Evolutionary conservation across 2,329 filamentous ascomycete species (phyloP).

Genomic region (Apiospora marii): DNA sequence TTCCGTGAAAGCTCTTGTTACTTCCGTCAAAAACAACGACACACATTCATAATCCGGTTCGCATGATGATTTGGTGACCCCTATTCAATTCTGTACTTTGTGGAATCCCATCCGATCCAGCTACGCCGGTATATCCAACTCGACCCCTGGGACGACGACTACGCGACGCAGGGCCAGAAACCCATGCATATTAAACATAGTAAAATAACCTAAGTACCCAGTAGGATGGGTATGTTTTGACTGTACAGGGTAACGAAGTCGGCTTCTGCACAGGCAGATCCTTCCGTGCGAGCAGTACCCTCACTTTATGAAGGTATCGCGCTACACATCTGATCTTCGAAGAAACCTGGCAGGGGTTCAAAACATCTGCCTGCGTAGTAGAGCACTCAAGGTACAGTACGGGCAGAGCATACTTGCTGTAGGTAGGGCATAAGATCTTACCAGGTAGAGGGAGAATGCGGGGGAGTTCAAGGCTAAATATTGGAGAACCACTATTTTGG

Average conservation of each 20-base stretch:
- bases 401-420: not conserved
- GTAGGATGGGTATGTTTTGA: no score
- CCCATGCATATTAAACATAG: no score
- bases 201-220: no score
- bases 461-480: constrained; percentile 12
- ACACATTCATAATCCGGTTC: not conserved
- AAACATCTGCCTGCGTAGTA: no score
- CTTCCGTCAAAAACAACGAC: not conserved
- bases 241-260: no score
- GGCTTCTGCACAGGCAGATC: no score
- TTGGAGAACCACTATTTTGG: not conserved
- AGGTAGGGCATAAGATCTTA: not conserved
- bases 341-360: no score
- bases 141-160: not conserved
- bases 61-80: not conserved
- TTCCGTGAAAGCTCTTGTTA: not conserved
- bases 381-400: not conserved
- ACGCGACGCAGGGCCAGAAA: not conserved
- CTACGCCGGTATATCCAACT: not conserved
- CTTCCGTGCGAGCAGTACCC: no score
- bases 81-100: not conserved
- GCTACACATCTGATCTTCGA: no score
- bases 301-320: no score
- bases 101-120: no score
- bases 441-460: constrained; percentile 13